phyloP scores from a whole-genome alignment of 1,284 basidiomycete species.

The Inonotus obliquus region DNA sequence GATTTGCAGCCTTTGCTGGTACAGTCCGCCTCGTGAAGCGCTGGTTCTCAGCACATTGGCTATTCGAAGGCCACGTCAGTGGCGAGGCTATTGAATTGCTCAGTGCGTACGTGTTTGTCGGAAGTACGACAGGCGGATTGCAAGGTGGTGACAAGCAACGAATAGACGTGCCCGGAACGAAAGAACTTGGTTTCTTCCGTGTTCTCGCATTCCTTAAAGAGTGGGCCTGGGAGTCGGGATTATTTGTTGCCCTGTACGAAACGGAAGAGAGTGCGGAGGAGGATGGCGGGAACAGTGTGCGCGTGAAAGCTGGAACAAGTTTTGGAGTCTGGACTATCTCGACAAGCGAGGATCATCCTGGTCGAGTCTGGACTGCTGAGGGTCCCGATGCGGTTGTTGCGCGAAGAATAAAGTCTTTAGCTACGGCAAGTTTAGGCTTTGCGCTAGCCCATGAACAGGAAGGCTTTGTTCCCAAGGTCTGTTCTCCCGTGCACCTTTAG shows the following conservation, averaged over 20 bases:
- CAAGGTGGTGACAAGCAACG: constrained; percentile 24
- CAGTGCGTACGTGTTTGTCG: constrained; percentile 32
- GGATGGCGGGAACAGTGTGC: constrained; percentile 24
- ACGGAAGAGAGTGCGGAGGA: constrained; percentile 23
- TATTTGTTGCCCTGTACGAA: constrained; percentile 58
- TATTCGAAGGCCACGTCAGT: constrained; percentile 64
- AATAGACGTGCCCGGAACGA: constrained; percentile 48
- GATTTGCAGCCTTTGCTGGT: constrained; percentile 74
- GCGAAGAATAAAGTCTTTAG: constrained; percentile 62
- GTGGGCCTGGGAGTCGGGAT: constrained; percentile 79
- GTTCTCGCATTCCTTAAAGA: constrained; percentile 73
- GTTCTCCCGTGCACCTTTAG: constrained; percentile 15
- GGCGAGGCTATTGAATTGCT: constrained; percentile 85
- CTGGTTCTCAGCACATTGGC: constrained; percentile 91
- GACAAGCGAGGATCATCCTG: constrained; percentile 77
- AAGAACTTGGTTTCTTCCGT: constrained; percentile 78
- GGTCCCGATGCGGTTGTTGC: constrained; percentile 69
- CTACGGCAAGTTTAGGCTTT: constrained; percentile 61
- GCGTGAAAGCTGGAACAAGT: constrained; percentile 30
- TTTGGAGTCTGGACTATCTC: constrained; percentile 74
- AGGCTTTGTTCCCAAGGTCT: constrained; percentile 48
- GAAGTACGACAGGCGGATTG: not conserved
- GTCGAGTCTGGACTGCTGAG: constrained; percentile 69
- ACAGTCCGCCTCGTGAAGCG: constrained; percentile 88
- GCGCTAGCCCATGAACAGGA: constrained; percentile 44